Evolutionary conservation across 768 basidiomycete species (phyloP).

Genomic region (Leccinellum luteum): DNA sequence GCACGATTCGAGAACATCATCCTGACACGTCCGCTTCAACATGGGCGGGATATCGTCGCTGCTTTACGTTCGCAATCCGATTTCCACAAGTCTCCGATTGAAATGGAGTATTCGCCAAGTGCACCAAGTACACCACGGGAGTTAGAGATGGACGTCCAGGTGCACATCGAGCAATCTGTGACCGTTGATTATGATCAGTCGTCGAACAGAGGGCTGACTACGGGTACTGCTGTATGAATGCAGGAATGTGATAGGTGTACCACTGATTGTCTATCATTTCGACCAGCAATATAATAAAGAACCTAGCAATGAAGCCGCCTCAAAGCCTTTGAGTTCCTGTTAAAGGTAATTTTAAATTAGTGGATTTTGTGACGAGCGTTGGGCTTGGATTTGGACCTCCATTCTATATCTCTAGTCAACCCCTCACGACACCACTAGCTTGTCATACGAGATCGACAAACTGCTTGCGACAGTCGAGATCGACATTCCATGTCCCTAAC

Average conservation of each 20-base stretch:
- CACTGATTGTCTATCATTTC: neutral
- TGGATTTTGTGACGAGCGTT: neutral
- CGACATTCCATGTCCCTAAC: constrained; percentile 9
- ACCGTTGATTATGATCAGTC: constrained; percentile 26
- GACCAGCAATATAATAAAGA: constrained; percentile 6
- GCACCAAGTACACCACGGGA: constrained; percentile 10
- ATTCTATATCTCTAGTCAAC: neutral
- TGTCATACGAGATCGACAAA: neutral
- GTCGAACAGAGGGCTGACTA: constrained; percentile 16
- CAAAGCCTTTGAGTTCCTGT: neutral
- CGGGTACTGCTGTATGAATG: neutral
- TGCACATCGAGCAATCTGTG: constrained; percentile 30
- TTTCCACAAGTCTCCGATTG: constrained; percentile 22
- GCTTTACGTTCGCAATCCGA: constrained; percentile 28
- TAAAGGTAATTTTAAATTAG: constrained; percentile 12
- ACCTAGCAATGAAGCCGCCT: neutral
- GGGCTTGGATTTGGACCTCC: neutral
- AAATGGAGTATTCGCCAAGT: constrained; percentile 21
- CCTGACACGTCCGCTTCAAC: constrained; percentile 18
- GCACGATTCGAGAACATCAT: constrained; percentile 28
- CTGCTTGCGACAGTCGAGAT: neutral
- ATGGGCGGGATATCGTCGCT: constrained; percentile 14
- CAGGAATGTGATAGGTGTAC: constrained; percentile 5
- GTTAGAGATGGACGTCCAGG: constrained; percentile 30
- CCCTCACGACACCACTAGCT: neutral